Base-by-base conservation (phyloP, 2,329 filamentous ascomycete genomes). In the Lojkania enalia region DNA sequence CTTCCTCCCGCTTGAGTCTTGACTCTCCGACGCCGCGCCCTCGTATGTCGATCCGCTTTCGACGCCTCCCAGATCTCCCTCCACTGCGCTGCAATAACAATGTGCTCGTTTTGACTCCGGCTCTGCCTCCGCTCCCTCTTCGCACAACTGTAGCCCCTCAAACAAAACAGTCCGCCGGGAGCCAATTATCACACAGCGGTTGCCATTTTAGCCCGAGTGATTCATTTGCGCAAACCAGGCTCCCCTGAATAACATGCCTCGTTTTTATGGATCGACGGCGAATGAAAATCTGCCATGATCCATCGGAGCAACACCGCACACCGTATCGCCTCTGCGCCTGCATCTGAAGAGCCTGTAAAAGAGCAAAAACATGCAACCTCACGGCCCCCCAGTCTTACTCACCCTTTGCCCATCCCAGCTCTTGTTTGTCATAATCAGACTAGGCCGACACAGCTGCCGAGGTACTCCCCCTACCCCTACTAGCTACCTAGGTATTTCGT, bases 161-260 rank as follows among this genome's bases (percentile, higher is more conserved):
- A 54, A 49, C 51, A 58, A 49, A 51, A 48, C 48, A 15, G n/a
- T 12, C 42, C 16, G 13, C 23, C 44, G 21, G 39, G 44, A 43
- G 42, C 54, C 52, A 57, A 57, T 59, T 12, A 42, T 35, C 35
- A 33, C 35, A 39, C 51, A 19, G 32, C 52, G 46, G 51, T 38
- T 30, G 19, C 54, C 51, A 43, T 45, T 46, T 58, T 54, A 57
- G 55, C 48, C 41, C 52, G 38, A 50, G 41, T 52, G 52, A 48
- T 63, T 66, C 63, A 68, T 67, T 64, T 67, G 54, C 49, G 31
- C 37, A 25, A 27, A 31, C 64, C 48, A 49, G 62, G 58, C 35
- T 16, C 42, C 56, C 61, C 48, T 52, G 49, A 42, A 20, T 36
- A 39, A 39, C 31, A 38, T 25, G 42, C 49, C 23, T 48, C 33